Evolutionary conservation across 345 rosid genomes (phyloP), one percentile per base, ranked within the genome.

Genomic region (Psidium friedrichsthalianum): DNA sequence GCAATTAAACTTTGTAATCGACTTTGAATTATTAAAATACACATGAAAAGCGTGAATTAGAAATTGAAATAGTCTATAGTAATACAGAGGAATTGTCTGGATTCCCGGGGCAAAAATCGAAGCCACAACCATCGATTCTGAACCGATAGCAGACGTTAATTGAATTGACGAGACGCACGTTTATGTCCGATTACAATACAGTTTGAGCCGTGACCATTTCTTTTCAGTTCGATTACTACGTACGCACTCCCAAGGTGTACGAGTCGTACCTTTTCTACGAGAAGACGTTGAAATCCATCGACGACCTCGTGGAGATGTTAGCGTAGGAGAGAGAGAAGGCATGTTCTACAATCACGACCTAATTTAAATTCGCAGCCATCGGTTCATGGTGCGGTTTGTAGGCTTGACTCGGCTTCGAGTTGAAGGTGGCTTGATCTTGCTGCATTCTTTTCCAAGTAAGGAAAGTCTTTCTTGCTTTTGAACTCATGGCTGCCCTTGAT

Each of bases 231-330:
- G 98, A 97, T 88, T 83, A 61, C 59, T 93, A 91, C 81, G 93
- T 97, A 18, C 92, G 98, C 24, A 93, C 96, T 36, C 98, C 98
- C 3, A 97, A 92, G 87, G 96, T 95, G 27, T 97, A 97, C n/a
- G 98, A 95, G 88, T 97, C 98, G 7, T 95, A 95, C 86, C 81
- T 95, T 47, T 95, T 92, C 92, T 95, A 94, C 83, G 97, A 95
- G 95, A 95, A 91, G 96, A 92, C 98, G 24, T 83, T 97, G 92
- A 93, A 94, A 84, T 91, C 95, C 54, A 92, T 95, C 81, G 98
- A 97, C 85, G 90, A 92, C 27, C 82, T 95, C 7, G 99, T 94
- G 85, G 93, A 91, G 27, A 56, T 86, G 57, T 56, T 86, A 32
- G 85, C 83, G 25, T 86, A 56, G 42, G 47, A 22, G 32, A 8